These are phyloP conservation scores for Suhomyces ambrosiae DNA, from an alignment of 1,139 yeast species.

Conservation along the genomic window DNA sequence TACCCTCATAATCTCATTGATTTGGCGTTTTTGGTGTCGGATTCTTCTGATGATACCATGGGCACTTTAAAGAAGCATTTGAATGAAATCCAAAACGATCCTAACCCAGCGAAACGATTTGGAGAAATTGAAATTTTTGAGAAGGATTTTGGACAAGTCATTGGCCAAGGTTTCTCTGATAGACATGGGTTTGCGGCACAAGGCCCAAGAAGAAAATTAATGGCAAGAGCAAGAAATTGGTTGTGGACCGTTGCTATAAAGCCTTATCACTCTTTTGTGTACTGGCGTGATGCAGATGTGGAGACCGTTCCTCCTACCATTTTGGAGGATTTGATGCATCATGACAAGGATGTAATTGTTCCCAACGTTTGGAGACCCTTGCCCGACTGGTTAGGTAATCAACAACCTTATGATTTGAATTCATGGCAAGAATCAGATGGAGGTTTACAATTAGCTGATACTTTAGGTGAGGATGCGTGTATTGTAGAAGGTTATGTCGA, in stretches of 20 bases:
- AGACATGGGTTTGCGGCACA: conserved; percentile 58
- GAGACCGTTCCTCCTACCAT: conserved; percentile 55
- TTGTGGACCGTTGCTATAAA: conserved; percentile 53
- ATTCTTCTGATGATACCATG: conserved; percentile 60
- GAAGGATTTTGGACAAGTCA: conserved; percentile 55
- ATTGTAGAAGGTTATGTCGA: conserved; percentile 92
- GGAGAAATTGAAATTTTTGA: conserved; percentile 60
- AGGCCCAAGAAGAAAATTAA: conserved; percentile 54
- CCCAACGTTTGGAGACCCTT: conserved; percentile 93
- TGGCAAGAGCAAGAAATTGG: conserved; percentile 61
- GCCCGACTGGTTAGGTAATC: conserved; percentile 87
- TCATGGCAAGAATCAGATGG: conserved; percentile 91
- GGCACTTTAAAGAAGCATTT: conserved; percentile 47
- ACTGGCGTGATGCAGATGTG: conserved; percentile 59
- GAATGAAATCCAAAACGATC: conserved; percentile 45
- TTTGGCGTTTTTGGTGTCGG: conserved; percentile 59
- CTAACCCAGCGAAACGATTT: conserved; percentile 45
- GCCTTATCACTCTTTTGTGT: conserved; percentile 55
- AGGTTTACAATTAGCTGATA: conserved; percentile 74
- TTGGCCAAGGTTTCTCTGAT: conserved; percentile 55
- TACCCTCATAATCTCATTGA: conserved; percentile 61
- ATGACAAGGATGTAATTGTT: conserved; percentile 57
- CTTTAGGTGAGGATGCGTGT: conserved; percentile 82
- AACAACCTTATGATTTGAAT: conserved; percentile 87
- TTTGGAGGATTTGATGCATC: conserved; percentile 57